Evolutionary conservation across 2,329 filamentous ascomycete genomes (phyloP), one percentile per base, ranked within the genome.

Genomic region (Xylariomycetidae sp.): DNA sequence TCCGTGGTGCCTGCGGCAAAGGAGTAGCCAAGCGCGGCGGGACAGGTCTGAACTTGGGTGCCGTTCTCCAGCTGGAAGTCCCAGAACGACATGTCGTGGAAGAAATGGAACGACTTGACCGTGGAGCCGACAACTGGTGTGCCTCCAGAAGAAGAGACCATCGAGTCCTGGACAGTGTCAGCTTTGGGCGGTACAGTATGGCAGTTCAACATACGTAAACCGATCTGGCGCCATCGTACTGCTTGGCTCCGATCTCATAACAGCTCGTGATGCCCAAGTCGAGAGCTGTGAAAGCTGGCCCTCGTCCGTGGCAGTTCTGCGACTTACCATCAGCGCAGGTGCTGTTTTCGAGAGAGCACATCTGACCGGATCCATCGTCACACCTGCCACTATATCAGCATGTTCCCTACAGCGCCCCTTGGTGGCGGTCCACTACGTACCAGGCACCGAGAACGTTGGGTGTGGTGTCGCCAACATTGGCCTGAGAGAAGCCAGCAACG

Each of bases 1-100:
- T 95, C 89, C 0, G 85, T 85, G 0, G 89, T 95, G 14, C 89
- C 89, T 4, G 84, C 89, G 1, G 88, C 88, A 52, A 95, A 95
- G 1, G 84, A 86, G 54, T 90, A 90, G 3, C 89, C 89, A 34
- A 95, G 65, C 1, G 87, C 87, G 1, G 87, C 88, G 12, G 87
- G 81, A 49, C 89, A 95, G 0, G 88, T 94, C 24, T 67, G 70
- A 14, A 81, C 83, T 29, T 66, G 61, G 2, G 76, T 79, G 32
- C 83, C 82, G 49, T 93, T 88, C 3, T 76, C 70, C 5, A 89
- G 73, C 9, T 66, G 64, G 53, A 95, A 92, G 1, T 68, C 70
- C 56, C 81, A 90, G 45, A 76, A 75, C 16, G 76, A 73, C 65
- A 95, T 80, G 57, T 95, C 76, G 32, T 84, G 76, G 53, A 84